Conservation (phyloP, 768 basidiomycete species). For the Tylopilus felleus region DNA sequence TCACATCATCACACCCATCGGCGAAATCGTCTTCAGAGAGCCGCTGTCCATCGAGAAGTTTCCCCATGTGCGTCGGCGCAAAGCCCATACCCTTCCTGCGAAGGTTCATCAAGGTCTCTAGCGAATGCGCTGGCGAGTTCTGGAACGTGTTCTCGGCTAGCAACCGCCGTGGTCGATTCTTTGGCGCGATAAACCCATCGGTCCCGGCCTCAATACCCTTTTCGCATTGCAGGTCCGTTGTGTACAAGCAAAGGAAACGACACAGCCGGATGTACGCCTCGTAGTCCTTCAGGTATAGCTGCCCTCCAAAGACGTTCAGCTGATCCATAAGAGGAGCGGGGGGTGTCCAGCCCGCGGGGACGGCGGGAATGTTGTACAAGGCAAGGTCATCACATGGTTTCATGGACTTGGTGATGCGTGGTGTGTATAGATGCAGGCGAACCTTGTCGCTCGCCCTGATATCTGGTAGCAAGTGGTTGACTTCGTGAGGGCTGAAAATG, state of each 20-base stretch:
- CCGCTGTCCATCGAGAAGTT: slow-evolving; percentile 30
- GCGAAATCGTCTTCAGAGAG: slow-evolving; percentile 15
- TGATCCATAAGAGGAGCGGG: slow-evolving; percentile 9
- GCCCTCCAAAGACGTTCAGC: background rate
- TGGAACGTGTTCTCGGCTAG: slow-evolving; percentile 27
- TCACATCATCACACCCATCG: background rate
- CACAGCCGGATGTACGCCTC: slow-evolving; percentile 1
- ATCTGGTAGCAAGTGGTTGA: slow-evolving; percentile 34
- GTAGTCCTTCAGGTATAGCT: slow-evolving; percentile 2
- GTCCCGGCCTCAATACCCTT: slow-evolving; percentile 4
- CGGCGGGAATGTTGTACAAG: slow-evolving; percentile 10
- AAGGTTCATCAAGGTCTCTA: slow-evolving; percentile 17
- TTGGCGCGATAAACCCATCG: slow-evolving; percentile 24
- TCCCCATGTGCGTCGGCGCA: slow-evolving; percentile 40
- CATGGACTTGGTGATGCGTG: slow-evolving; percentile 35
- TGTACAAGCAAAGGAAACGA: slow-evolving; percentile 1
- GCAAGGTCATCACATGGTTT: slow-evolving; percentile 35
- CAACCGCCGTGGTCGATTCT: slow-evolving; percentile 10
- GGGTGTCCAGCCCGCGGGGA: background rate
- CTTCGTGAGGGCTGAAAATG: slow-evolving; percentile 22
- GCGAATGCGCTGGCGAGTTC: slow-evolving; percentile 32
- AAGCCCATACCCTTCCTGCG: slow-evolving; percentile 42
- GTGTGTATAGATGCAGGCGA: slow-evolving; percentile 41
- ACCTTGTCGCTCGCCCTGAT: slow-evolving; percentile 29
- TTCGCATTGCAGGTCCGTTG: slow-evolving; percentile 10